Evolutionary conservation across 2,329 filamentous ascomycete genomes (phyloP), one percentile per base, ranked within the genome.

Genomic region (Didymosphaeria variabile): DNA sequence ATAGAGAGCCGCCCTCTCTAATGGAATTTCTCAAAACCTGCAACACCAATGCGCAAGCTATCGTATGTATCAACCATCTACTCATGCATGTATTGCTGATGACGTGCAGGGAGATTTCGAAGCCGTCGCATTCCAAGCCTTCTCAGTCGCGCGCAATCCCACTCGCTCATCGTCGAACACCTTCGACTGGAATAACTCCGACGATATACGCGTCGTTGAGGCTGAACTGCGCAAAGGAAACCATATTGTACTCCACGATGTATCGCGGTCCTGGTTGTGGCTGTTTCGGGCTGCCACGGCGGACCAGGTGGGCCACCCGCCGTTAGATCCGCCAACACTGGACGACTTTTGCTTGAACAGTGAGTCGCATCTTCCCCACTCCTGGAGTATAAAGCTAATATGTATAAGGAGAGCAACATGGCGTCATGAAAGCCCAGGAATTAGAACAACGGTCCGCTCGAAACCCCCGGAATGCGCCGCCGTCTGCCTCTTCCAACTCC

Each of bases 1-100:
- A 66, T 78, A 76, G 71, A 67, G 67, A 67, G 69, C 60, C 65
- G 40, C 63, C 66, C 67, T 73, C 67, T 74, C 74, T 74, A 73
- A 77, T 78, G 75, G 73, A 78, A 73, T 75, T 76, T 75, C 71
- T 76, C 70, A 77, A 71, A 61, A 72, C 71, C 40, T 78, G 75
- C 65, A 67, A 60, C 60, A 77, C 76, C 40, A 79, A 77, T 72
- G 76, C 75, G 71, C 75, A 77, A 68, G 73, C 71, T 71, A 74
- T 79, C 66, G 75, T 77, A 63, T 54, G 72, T 64, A 9, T n/a
- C 13, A 3, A 3, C 12, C 7, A 21, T 12, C 34, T 2, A 15
- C 21, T 13, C 31, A 17, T 8, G 46, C 9, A 38, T n/a, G 21
- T 23, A n/a, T 44, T 29, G 7, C 71, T 74, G 51, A 75, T 67